phyloP scores from a whole-genome alignment of 306 rosid species.

The Luffa acutangula region DNA sequence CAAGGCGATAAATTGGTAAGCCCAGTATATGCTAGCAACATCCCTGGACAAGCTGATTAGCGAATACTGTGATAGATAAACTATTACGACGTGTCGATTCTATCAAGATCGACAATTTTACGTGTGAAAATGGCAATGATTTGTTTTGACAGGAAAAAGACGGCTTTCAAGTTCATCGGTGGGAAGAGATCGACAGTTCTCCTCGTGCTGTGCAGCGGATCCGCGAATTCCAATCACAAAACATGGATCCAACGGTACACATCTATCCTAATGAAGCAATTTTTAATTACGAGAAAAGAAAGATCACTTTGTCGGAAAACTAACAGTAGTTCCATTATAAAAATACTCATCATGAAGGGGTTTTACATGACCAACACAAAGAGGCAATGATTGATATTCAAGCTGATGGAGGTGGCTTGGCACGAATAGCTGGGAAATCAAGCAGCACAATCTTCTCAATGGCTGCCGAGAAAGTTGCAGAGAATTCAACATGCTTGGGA shows the following conservation, averaged over 20 bases:
- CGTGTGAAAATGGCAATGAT: neutral
- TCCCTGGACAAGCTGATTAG: neutral
- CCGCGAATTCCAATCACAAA: neutral
- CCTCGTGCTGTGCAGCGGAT: neutral
- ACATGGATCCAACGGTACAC: neutral
- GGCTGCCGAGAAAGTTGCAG: constrained; percentile 63
- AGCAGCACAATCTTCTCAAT: constrained; percentile 78
- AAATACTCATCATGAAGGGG: neutral
- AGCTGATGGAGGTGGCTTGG: constrained; percentile 32
- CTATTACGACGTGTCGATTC: neutral
- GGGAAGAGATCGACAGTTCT: neutral
- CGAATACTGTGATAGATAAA: neutral
- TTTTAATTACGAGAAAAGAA: neutral
- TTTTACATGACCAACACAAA: neutral
- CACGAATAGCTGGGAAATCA: constrained; percentile 64
- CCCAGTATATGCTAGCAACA: neutral
- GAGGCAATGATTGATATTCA: neutral
- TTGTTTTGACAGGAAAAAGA: neutral
- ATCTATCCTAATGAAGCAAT: neutral
- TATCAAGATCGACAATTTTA: neutral
- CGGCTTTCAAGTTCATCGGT: neutral
- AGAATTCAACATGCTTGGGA: constrained; percentile 71
- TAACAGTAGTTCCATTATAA: neutral
- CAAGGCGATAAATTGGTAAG: neutral
- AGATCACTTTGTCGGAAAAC: neutral